Conservation (phyloP, 2,329 filamentous ascomycete genomes). For the Chaetomium globosum region DNA sequence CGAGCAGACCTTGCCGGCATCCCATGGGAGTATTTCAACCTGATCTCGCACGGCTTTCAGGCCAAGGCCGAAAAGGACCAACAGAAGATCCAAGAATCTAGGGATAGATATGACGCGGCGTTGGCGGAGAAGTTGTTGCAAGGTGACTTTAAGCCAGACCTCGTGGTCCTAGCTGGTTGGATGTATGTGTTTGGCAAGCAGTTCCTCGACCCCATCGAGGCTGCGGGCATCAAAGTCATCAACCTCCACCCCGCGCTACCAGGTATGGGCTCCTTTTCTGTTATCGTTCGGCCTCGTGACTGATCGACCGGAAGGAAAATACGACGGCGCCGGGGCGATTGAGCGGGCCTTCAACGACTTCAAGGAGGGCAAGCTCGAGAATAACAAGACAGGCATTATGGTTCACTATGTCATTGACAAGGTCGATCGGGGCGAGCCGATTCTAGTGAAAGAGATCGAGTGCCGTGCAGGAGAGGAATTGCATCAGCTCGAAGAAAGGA, state of each 20-base stretch:
- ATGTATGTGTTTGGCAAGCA: conserved; percentile 77
- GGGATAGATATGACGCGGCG: conserved; percentile 73
- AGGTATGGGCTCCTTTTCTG: conserved; percentile 46
- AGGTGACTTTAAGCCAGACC: conserved; percentile 60
- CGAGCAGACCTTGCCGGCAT: conserved; percentile 58
- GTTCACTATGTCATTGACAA: conserved; percentile 80
- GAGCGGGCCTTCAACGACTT: conserved; percentile 76
- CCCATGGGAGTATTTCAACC: conserved; percentile 78
- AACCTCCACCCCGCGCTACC: conserved; percentile 80
- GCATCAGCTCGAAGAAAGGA: conserved; percentile 67
- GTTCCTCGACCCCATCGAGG: conserved; percentile 70
- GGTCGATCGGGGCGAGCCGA: conserved; percentile 77
- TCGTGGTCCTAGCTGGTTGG: conserved; percentile 82
- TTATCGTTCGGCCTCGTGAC: background rate
- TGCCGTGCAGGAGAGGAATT: conserved; percentile 65
- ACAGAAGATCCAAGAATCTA: conserved; percentile 55
- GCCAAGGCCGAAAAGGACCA: conserved; percentile 63
- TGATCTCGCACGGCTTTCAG: conserved; percentile 69
- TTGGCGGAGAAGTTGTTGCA: conserved; percentile 68
- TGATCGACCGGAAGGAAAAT: conserved; percentile 54
- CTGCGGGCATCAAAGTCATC: conserved; percentile 68
- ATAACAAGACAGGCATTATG: conserved; percentile 81
- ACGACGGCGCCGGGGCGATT: conserved; percentile 78
- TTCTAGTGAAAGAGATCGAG: conserved; percentile 70
- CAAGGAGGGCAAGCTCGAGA: conserved; percentile 62